A percentile compares a stretch with the other conserved stretches of the same genome.
Conservation (phyloP, 1,139 yeast species). For the Candida glucosophila region DNA sequence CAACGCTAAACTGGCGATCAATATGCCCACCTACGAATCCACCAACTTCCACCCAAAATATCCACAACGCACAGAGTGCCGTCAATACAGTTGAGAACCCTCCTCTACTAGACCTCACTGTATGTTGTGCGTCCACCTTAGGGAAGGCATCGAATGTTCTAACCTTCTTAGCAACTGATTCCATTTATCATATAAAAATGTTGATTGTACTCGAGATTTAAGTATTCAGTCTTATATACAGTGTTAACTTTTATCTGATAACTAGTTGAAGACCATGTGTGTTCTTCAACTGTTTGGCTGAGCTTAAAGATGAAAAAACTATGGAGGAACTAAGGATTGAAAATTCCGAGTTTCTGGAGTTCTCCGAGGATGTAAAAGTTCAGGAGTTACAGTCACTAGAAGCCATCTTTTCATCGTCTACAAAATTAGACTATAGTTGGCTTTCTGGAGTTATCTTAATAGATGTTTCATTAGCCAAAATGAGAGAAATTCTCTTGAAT, state of each 20-base stretch:
- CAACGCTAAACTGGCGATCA: conserved; percentile 72
- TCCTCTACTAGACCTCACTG: conserved; percentile 68
- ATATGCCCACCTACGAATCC: conserved; percentile 77
- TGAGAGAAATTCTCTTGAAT: conserved; percentile 6
- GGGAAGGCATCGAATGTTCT: conserved; percentile 86
- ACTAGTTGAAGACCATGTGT: too few species aligned
- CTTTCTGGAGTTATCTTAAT: conserved; percentile 18
- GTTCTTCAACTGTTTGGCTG: too few species aligned
- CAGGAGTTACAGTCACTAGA: conserved; percentile 41
- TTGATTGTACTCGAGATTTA: too few species aligned
- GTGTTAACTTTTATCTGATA: too few species aligned
- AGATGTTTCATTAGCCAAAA: conserved; percentile 16
- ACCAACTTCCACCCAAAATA: conserved; percentile 80
- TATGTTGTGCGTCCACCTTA: conserved; percentile 71
- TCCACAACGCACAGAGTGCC: conserved; percentile 49
- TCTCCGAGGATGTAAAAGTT: conserved; percentile 13
- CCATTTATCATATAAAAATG: too few species aligned
- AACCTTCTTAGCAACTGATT: conserved; percentile 30
- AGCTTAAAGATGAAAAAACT: too few species aligned
- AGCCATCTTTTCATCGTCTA: conserved; percentile 43
- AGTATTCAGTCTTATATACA: too few species aligned
- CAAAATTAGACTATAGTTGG: conserved; percentile 10
- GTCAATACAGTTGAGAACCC: conserved; percentile 68
- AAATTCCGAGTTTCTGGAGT: too few species aligned
- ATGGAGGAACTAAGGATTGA: too few species aligned